Conservation (phyloP, 2,329 filamentous ascomycete genomes). For the Sphaerulina vaccinii region DNA sequence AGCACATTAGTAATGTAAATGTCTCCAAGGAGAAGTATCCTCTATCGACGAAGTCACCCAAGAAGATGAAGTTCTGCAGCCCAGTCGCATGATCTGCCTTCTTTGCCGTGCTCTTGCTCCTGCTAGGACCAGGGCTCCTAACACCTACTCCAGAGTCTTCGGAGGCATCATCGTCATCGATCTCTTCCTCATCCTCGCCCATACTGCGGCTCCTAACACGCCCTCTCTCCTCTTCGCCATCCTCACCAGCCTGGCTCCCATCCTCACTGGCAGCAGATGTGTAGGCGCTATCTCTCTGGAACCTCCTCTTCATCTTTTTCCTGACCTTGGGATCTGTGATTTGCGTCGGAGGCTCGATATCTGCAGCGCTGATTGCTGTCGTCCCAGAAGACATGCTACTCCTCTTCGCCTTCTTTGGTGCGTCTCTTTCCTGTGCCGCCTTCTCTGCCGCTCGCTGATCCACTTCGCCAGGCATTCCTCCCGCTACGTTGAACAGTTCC, state of each 20-base stretch:
- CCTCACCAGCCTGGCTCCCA: conserved; percentile 37
- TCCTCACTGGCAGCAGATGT: conserved; percentile 52
- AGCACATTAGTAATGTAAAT: conserved; percentile 68
- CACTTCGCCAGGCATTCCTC: conserved; percentile 85
- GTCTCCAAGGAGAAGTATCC: conserved; percentile 74
- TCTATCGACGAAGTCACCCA: conserved; percentile 72
- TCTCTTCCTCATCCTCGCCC: conserved; percentile 45
- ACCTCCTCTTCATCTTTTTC: conserved; percentile 71
- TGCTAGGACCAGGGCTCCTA: conserved; percentile 36
- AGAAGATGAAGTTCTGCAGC: conserved; percentile 69
- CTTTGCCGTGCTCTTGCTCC: conserved; percentile 36
- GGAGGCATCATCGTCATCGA: conserved; percentile 51
- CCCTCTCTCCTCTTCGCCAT: conserved; percentile 49
- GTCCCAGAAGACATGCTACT: conserved; percentile 25
- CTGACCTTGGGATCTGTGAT: conserved; percentile 85
- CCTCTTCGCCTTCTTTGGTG: conserved; percentile 20
- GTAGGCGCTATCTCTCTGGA: conserved; percentile 53
- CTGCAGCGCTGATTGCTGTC: conserved; percentile 78
- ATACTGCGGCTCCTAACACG: conserved; percentile 38
- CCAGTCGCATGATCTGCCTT: conserved; percentile 49
- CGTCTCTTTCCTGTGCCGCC: conserved; percentile 22
- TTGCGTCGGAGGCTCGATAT: conserved; percentile 84
- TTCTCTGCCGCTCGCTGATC: conserved; percentile 32
- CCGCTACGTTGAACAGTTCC: conserved; percentile 93
- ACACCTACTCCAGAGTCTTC: conserved; percentile 45